These are phyloP conservation scores for Viridothelium virens DNA, from an alignment of 495 filamentous ascomycete genomes.

Conservation along the genomic window DNA sequence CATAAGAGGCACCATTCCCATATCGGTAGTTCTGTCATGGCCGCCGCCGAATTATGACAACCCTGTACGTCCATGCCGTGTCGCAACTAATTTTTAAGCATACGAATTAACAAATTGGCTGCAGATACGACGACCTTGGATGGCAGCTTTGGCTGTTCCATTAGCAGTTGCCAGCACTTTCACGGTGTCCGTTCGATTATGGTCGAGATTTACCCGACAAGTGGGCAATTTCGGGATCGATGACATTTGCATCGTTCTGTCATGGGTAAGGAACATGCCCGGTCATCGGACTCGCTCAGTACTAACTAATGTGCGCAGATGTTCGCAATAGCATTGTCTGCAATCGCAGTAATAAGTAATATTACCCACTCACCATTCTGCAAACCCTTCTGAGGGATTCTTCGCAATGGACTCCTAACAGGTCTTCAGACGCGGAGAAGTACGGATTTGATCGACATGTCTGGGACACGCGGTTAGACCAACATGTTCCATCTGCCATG, in stretches of 20 bases:
- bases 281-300: neutral
- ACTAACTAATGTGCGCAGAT: constrained; percentile 8
- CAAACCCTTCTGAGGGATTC: neutral
- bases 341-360: neutral
- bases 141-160: constrained; percentile 16
- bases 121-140: constrained; percentile 10
- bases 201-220: constrained; percentile 18
- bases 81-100: neutral
- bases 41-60: constrained; percentile 16
- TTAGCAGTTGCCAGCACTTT: constrained; percentile 18
- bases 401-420: neutral
- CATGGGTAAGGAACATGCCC: constrained; percentile 2
- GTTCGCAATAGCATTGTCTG: constrained; percentile 10
- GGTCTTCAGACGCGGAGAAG: constrained; percentile 15
- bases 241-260: constrained; percentile 20
- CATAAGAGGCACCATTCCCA: constrained; percentile 7
- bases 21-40: constrained; percentile 15
- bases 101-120: neutral
- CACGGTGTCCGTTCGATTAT: constrained; percentile 16
- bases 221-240: constrained; percentile 22
- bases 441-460: constrained; percentile 30
- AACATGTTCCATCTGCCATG: constrained; percentile 19
- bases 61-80: neutral
- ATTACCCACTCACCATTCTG: neutral
- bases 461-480: constrained; percentile 24